Conservation (phyloP, 345 rosid species). For the Pistacia integerrima region DNA sequence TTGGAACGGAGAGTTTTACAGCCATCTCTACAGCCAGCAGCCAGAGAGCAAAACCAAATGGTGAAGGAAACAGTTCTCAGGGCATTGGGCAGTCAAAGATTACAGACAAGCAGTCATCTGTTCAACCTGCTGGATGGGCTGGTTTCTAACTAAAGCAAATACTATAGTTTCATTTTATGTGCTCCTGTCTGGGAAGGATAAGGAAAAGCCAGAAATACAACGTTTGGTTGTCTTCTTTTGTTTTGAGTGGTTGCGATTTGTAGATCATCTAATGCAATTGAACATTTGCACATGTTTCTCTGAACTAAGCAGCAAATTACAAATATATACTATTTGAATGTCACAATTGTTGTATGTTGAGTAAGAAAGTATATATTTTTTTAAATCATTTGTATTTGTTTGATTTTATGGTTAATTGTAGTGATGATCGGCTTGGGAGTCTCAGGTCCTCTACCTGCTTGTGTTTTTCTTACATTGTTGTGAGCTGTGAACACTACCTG, state of each 20-base stretch:
- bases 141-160: slow-evolving; percentile 58
- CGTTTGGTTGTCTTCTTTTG: neutral
- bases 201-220: neutral
- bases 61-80: slow-evolving; percentile 56
- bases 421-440: neutral
- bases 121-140: slow-evolving; percentile 98
- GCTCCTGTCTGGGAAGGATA: neutral
- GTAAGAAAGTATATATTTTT: neutral
- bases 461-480: neutral
- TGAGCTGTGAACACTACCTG: neutral
- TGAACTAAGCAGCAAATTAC: slow-evolving; percentile 9
- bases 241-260: slow-evolving; percentile 8
- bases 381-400: neutral
- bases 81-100: slow-evolving; percentile 43
- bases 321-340: slow-evolving; percentile 16
- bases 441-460: neutral
- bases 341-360: slow-evolving; percentile 17
- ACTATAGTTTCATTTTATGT: neutral
- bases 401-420: neutral
- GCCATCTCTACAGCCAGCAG: slow-evolving; percentile 47
- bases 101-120: slow-evolving; percentile 48
- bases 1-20: slow-evolving; percentile 72
- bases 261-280: slow-evolving; percentile 6
- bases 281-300: slow-evolving; percentile 13
- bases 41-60: slow-evolving; percentile 33